Conservation (phyloP, 345 rosid species). For the Raphanus sativus region DNA sequence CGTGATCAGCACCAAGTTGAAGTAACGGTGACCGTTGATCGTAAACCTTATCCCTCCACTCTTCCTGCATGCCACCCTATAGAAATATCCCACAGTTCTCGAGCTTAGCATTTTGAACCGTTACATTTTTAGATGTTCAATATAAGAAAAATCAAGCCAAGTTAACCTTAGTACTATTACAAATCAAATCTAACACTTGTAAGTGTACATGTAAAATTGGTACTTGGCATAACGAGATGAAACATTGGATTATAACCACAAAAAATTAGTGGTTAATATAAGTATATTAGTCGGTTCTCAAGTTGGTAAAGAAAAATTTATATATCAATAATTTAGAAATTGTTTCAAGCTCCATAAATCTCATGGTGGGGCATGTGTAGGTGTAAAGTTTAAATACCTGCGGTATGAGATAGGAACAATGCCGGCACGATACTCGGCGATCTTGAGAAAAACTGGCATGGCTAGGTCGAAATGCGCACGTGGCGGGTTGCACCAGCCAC, state of each 20-base stretch:
- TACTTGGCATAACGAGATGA: too few species aligned
- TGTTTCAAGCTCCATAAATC: too few species aligned
- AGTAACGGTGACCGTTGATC: constrained; percentile 60
- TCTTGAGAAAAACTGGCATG: constrained; percentile 43
- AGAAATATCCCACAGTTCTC: not conserved
- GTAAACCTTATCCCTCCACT: constrained; percentile 67
- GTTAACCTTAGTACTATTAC: not conserved
- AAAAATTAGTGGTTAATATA: too few species aligned
- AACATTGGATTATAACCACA: too few species aligned
- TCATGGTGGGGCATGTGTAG: too few species aligned
- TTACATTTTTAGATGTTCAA: not conserved
- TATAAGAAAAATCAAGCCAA: not conserved
- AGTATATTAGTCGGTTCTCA: too few species aligned
- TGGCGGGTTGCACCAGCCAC: constrained; percentile 93
- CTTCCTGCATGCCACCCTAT: constrained; percentile 58
- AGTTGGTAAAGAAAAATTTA: too few species aligned
- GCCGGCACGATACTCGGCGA: constrained; percentile 70
- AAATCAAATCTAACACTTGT: not conserved
- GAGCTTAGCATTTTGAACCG: not conserved
- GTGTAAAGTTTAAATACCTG: constrained; percentile 13
- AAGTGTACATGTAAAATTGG: not conserved
- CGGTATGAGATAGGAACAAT: constrained; percentile 63
- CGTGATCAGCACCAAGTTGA: constrained; percentile 61
- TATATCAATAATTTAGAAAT: too few species aligned
- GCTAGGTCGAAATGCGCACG: constrained; percentile 48